phyloP scores from a whole-genome alignment of 495 filamentous ascomycete genomes.

The Staphylotrichum tortipilum region DNA sequence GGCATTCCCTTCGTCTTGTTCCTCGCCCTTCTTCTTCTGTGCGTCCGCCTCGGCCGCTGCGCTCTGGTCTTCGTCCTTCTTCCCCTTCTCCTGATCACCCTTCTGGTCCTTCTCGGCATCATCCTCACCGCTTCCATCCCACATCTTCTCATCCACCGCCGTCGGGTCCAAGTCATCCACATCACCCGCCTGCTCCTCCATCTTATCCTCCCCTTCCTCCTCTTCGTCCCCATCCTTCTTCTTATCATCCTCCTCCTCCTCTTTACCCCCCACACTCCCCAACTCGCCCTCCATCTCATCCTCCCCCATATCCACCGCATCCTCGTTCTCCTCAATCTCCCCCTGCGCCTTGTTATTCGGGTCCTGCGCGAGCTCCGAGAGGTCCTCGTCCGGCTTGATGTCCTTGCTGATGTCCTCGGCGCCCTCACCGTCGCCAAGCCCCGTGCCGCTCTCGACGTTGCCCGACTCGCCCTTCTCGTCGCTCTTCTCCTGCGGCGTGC shows the following conservation, averaged over 20 bases:
- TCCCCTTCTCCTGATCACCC: conserved; percentile 60
- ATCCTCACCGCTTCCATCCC: conserved; percentile 76
- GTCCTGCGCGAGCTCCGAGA: conserved; percentile 85
- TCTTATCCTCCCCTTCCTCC: conserved; percentile 50
- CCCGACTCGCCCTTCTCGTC: conserved; percentile 58
- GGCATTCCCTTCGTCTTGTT: conserved; percentile 52
- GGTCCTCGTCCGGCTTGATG: conserved; percentile 83
- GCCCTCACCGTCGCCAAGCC: conserved; percentile 91
- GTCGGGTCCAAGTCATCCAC: conserved; percentile 82
- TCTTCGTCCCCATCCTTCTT: conserved; percentile 28
- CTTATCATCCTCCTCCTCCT: conserved; percentile 46
- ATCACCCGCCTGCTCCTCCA: conserved; percentile 82
- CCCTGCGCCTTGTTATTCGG: conserved; percentile 57
- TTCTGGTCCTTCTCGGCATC: conserved; percentile 73
- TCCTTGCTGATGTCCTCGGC: conserved; percentile 97
- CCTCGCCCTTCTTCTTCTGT: conserved; percentile 46
- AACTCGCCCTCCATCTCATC: conserved; percentile 77
- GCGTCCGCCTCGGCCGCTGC: conserved; percentile 51
- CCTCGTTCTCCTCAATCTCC: conserved; percentile 68
- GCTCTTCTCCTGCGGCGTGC: conserved; percentile 71
- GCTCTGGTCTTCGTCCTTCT: conserved; percentile 55
- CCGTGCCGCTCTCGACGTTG: conserved; percentile 83
- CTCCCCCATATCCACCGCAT: conserved; percentile 93
- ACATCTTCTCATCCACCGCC: conserved; percentile 95
- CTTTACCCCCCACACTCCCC: conserved; percentile 54